Evolutionary conservation across 2,329 filamentous ascomycete genomes (phyloP), one percentile per base, ranked within the genome.

Genomic region (Penicillium freii): DNA sequence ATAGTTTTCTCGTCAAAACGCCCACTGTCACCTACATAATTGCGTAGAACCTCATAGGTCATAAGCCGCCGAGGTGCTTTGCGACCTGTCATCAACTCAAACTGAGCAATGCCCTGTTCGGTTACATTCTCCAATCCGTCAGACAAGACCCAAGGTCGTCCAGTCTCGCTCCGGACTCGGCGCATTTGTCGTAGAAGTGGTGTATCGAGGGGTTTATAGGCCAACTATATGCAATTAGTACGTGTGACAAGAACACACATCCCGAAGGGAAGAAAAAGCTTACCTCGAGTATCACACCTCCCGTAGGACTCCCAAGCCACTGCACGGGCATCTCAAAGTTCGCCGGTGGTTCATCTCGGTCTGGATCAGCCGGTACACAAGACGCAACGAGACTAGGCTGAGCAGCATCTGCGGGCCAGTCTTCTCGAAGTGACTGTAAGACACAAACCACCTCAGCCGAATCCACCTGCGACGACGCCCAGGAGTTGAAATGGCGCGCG

Each of bases 81-180:
- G 46, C 88, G 80, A 0, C 89, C 89, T 0, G 89, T 92, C 70
- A 92, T 91, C 2, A 92, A 74, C 73, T 93, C 90, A 67, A 92
- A 93, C 66, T 92, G 89, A 1, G 89, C 89, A 73, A 90, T 90
- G 0, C 87, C 90, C 69, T 92, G 89, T 70, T 92, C 90, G 0
- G 88, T 88, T 15, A 93, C 73, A 46, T 92, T 80, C 65, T 92
- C 89, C 13, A 92, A 76, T 0, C 89, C 89, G 66, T 92, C 88
- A 72, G 92, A 84, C 19, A 89, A 81, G 0, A 91, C 86, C 89
- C 89, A 92, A 7, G 73, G 74, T 34, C 68, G 69, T 7, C 69
- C 69, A 5, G 40, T 89, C 81, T 62, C 81, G 77, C 54, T 84
- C 77, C 21, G 84, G 78, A 70, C 84, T 74, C 51, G 78, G 75